Percentiles rank a stretch among this genome's conserved stretches.
Evolutionary conservation across 2,329 filamentous ascomycete genomes (phyloP).

Genomic region (Didymella pomorum): DNA sequence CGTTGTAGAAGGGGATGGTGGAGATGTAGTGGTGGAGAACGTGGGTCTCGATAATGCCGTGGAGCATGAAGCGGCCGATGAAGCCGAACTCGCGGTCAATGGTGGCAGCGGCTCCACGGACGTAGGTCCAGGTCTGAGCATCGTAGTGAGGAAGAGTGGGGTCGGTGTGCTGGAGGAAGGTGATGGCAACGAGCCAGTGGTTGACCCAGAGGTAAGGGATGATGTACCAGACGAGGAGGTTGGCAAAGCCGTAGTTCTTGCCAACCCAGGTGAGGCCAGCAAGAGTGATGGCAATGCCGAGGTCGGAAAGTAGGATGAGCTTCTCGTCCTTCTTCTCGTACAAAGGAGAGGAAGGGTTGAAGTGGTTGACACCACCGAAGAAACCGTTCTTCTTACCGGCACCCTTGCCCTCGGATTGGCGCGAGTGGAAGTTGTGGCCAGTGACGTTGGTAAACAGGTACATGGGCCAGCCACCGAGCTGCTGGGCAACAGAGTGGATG

Average conservation of each 20-base stretch:
- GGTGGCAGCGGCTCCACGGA: constrained; percentile 90
- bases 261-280: constrained; percentile 72
- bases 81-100: constrained; percentile 98
- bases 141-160: constrained; percentile 93
- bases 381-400: constrained; percentile 89
- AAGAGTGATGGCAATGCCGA: constrained; percentile 72
- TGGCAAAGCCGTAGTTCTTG: constrained; percentile 81
- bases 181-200: constrained; percentile 99
- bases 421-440: constrained; percentile 93
- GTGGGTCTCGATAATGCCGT: constrained; percentile 97
- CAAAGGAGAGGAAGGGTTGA: constrained; percentile 84
- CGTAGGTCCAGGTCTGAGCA: constrained; percentile 86
- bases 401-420: constrained; percentile 90
- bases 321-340: constrained; percentile 92
- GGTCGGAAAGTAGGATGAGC: constrained; percentile 83
- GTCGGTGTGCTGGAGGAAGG: constrained; percentile 96
- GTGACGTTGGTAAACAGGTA: constrained; percentile 94
- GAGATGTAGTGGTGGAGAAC: constrained; percentile 98
- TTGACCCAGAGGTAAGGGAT: constrained; percentile 97
- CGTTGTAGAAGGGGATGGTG: constrained; percentile 95
- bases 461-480: constrained; percentile 90
- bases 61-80: constrained; percentile 86
- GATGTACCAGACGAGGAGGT: constrained; percentile 94
- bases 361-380: constrained; percentile 89
- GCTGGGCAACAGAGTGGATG: constrained; percentile 77